Conservation (phyloP, 768 basidiomycete genomes). For the Amyloporia xantha region DNA sequence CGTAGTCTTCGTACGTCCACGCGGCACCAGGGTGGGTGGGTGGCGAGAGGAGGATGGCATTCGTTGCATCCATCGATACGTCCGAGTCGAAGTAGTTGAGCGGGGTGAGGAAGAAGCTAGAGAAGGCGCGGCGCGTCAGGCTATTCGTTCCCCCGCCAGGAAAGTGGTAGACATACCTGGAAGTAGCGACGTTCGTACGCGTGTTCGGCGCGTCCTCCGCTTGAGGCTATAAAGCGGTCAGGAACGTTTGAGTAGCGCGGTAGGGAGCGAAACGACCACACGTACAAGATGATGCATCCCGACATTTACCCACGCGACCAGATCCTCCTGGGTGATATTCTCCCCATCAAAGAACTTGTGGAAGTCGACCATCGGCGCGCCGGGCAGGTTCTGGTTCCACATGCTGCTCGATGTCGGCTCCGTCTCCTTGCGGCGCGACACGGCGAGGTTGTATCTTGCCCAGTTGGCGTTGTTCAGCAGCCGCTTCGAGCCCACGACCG, state of each 20-base stretch:
- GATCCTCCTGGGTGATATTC: conserved; percentile 54
- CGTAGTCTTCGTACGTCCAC: conserved; percentile 45
- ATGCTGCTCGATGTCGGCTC: conserved; percentile 51
- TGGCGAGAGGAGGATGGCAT: conserved; percentile 42
- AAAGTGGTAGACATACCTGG: conserved; percentile 33
- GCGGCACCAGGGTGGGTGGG: conserved; percentile 31
- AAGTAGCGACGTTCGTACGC: conserved; percentile 47
- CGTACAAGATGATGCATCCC: conserved; percentile 60
- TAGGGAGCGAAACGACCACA: neutral
- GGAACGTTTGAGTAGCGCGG: neutral
- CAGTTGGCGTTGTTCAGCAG: conserved; percentile 58
- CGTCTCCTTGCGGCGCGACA: conserved; percentile 52
- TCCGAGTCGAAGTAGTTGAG: conserved; percentile 64
- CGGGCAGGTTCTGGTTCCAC: conserved; percentile 63
- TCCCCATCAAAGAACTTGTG: conserved; percentile 61
- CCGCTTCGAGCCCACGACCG: conserved; percentile 53
- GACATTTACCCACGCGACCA: conserved; percentile 61
- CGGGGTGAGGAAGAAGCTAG: conserved; percentile 51
- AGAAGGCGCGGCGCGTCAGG: too few species aligned
- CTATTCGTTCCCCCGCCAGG: too few species aligned
- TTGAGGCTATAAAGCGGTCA: conserved; percentile 42
- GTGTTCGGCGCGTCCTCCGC: conserved; percentile 62
- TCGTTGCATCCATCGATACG: conserved; percentile 49
- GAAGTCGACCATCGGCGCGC: conserved; percentile 47
- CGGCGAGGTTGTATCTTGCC: conserved; percentile 57